phyloP scores from a whole-genome alignment of 345 rosid species.

The Aquilaria malaccensis region DNA sequence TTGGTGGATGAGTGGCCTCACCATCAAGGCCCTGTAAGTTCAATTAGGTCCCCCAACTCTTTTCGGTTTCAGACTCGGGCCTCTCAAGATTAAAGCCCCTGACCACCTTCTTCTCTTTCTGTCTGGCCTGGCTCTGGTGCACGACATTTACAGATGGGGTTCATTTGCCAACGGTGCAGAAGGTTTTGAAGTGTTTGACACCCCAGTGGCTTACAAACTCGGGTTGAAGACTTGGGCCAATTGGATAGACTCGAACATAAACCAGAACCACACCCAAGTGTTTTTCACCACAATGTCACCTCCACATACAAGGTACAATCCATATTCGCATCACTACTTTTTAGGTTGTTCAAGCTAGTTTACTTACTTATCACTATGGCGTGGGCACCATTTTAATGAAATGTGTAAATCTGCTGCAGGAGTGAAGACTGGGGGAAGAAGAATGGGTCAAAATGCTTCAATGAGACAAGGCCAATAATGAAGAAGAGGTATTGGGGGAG shows the following conservation, averaged over 20 bases:
- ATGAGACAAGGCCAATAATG: conserved; percentile 69
- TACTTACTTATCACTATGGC: too few relatives aligned
- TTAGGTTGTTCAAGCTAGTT: not conserved
- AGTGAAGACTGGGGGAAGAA: conserved; percentile 65
- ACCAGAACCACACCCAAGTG: conserved; percentile 68
- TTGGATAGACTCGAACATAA: conserved; percentile 76
- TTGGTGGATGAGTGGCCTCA: conserved; percentile 92
- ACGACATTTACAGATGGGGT: conserved; percentile 49
- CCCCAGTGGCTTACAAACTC: conserved; percentile 56
- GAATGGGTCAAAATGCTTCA: conserved; percentile 71
- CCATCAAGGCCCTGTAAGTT: conserved; percentile 61
- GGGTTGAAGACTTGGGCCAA: conserved; percentile 88
- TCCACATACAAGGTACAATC: conserved; percentile 56
- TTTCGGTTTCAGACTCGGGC: too few relatives aligned
- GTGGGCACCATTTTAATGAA: too few relatives aligned
- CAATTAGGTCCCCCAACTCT: not conserved
- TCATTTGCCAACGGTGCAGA: conserved; percentile 75
- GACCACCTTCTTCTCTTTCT: too few relatives aligned
- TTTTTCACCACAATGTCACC: conserved; percentile 93
- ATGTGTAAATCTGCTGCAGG: conserved; percentile 17
- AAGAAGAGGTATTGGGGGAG: conserved; percentile 61
- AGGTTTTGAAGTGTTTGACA: conserved; percentile 57
- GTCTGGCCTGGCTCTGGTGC: not conserved
- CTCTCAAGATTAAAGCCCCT: too few relatives aligned
- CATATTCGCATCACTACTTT: not conserved